Conservation (phyloP, 78 protist species). For the Protostelium mycophagum region DNA sequence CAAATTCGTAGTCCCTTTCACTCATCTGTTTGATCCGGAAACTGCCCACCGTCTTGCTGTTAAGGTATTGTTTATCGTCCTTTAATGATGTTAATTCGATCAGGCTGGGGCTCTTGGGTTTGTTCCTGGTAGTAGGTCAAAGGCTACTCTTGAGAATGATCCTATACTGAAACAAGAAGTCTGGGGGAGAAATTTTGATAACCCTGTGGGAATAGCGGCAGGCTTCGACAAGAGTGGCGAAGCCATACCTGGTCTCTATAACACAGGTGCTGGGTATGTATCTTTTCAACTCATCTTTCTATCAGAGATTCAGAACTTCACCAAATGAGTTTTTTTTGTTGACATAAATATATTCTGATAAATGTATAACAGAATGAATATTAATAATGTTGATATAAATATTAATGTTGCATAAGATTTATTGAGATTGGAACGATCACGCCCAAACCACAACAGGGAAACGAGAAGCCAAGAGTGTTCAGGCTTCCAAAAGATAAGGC, state of each 20-base stretch:
- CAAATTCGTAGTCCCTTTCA: background rate
- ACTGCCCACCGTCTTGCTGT: background rate
- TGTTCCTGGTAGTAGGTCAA: background rate
- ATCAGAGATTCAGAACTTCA: too few relatives aligned
- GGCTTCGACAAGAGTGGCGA: slow-evolving; percentile 75
- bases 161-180: background rate
- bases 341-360: too few relatives aligned
- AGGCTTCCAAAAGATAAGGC: slow-evolving; percentile 60
- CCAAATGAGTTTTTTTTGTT: too few relatives aligned
- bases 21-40: background rate
- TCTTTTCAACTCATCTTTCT: too few relatives aligned
- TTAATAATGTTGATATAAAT: too few relatives aligned
- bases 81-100: background rate
- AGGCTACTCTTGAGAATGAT: background rate
- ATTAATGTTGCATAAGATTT: too few relatives aligned
- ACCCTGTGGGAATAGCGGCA: slow-evolving; percentile 50
- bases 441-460: slow-evolving; percentile 81
- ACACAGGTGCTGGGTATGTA: slow-evolving; percentile 63
- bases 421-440: slow-evolving; percentile 81
- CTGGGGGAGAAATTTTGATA: background rate
- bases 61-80: background rate
- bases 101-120: background rate
- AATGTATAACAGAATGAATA: too few relatives aligned
- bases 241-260: slow-evolving; percentile 16
- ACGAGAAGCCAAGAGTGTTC: slow-evolving; percentile 76